phyloP scores from a whole-genome alignment of 2,329 filamentous ascomycete species.

The Trichothecium roseum region DNA sequence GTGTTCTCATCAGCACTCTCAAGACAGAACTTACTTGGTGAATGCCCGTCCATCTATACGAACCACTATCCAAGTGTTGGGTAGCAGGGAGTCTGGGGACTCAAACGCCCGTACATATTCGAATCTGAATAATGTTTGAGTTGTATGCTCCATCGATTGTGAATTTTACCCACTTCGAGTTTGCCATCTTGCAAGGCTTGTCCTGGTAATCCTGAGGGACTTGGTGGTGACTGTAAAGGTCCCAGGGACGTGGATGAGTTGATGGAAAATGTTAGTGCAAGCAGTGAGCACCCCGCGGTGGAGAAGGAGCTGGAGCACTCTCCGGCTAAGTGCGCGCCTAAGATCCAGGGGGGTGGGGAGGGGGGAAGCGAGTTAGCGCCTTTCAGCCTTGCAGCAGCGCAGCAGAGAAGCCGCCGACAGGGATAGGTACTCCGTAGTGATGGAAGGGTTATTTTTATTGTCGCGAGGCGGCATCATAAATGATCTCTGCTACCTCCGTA shows the following conservation, averaged over 20 bases:
- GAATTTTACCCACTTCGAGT: conserved; percentile 42
- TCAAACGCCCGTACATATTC: conserved; percentile 93
- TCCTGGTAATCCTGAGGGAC: neutral
- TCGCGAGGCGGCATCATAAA: no score
- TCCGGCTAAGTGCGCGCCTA: conserved; percentile 4
- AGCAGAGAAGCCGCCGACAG: conserved; percentile 5
- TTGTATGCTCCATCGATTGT: no score
- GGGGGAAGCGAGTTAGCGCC: neutral
- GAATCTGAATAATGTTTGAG: conserved; percentile 45
- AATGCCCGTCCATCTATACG: conserved; percentile 91
- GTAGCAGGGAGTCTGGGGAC: conserved; percentile 66
- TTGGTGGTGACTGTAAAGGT: no score
- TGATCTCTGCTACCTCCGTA: no score
- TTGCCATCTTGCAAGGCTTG: conserved; percentile 32
- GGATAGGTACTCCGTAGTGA: conserved; percentile 2
- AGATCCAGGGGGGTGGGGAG: neutral
- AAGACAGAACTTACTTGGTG: conserved; percentile 57
- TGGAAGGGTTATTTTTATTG: neutral
- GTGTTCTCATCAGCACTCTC: no score
- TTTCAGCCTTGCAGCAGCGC: conserved; percentile 25
- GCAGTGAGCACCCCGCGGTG: conserved; percentile 9
- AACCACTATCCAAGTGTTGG: conserved; percentile 92
- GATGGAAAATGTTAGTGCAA: conserved; percentile 18
- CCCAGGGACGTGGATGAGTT: conserved; percentile 4
- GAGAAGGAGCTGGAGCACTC: conserved; percentile 5